Conservation (phyloP, 2,329 filamentous ascomycete species). For the Penicillium sp. region DNA sequence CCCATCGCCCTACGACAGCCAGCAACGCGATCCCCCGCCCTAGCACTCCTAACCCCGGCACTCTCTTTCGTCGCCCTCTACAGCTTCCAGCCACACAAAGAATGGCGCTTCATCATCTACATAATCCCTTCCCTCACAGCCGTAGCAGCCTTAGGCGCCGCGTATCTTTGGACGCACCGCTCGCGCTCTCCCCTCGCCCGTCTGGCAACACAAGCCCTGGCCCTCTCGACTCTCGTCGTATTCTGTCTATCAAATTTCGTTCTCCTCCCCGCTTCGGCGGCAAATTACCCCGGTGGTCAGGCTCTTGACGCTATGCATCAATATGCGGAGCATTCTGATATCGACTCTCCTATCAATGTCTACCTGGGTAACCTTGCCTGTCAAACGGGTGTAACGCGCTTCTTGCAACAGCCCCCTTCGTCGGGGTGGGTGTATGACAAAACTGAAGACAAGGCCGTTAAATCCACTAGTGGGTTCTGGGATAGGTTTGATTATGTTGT, state of each 20-base stretch:
- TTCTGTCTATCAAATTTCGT: slow-evolving; percentile 63
- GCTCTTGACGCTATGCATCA: slow-evolving; percentile 57
- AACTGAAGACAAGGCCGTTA: slow-evolving; percentile 50
- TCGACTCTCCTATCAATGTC: slow-evolving; percentile 30
- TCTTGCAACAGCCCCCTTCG: slow-evolving; percentile 47
- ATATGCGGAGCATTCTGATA: not conserved
- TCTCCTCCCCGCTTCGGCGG: slow-evolving; percentile 75
- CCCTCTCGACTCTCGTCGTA: slow-evolving; percentile 59
- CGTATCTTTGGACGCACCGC: slow-evolving; percentile 66
- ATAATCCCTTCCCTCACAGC: slow-evolving; percentile 76
- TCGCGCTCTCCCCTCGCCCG: slow-evolving; percentile 59
- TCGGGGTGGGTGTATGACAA: slow-evolving; percentile 59
- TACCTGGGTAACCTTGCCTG: slow-evolving; percentile 62
- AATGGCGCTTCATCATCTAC: slow-evolving; percentile 93
- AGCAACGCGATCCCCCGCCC: slow-evolving; percentile 49
- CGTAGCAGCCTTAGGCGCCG: slow-evolving; percentile 69
- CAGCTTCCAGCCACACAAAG: slow-evolving; percentile 89
- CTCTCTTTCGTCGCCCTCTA: slow-evolving; percentile 74
- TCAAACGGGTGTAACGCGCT: slow-evolving; percentile 62
- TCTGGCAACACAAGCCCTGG: slow-evolving; percentile 55
- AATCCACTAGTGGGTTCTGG: slow-evolving; percentile 57
- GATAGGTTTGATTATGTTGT: slow-evolving; percentile 58
- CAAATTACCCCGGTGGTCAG: slow-evolving; percentile 91
- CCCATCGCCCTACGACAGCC: slow-evolving; percentile 52
- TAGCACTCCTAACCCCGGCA: slow-evolving; percentile 62